Percentiles rank a stretch among this genome's conserved stretches.
These are phyloP conservation scores for Panaeolus cyanescens DNA, from an alignment of 768 basidiomycete genomes.

Conservation along the genomic window DNA sequence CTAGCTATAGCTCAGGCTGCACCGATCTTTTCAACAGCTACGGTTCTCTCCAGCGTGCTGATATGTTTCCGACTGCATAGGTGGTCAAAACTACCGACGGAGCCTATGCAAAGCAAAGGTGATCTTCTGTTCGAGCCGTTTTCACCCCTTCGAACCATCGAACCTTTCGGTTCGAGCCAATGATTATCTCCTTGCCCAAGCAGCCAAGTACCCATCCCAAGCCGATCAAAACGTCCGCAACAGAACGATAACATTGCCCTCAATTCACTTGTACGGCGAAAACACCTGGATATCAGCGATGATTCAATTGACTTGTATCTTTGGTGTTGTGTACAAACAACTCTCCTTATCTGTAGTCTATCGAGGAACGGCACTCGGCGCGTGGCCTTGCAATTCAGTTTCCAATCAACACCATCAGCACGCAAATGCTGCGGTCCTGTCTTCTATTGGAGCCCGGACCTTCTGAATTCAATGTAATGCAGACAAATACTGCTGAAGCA, in stretches of 20 bases:
- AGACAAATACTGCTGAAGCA: background rate
- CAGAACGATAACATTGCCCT: no score
- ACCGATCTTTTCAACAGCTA: no score
- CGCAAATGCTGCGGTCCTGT: background rate
- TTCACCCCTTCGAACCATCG: background rate
- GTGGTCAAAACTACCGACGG: no score
- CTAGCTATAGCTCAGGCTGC: no score
- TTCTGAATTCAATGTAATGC: background rate
- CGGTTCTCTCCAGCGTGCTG: no score
- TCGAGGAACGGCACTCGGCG: background rate
- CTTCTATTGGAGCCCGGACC: background rate
- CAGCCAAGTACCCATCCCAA: background rate
- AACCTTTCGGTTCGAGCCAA: background rate
- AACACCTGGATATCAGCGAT: background rate
- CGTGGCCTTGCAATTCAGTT: background rate
- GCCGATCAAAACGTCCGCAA: background rate
- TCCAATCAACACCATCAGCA: background rate
- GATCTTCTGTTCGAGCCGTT: no score
- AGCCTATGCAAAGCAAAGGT: no score
- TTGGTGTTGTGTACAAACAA: background rate
- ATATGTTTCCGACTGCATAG: no score
- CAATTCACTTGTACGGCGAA: background rate
- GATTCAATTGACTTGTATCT: background rate
- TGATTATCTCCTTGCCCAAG: background rate
- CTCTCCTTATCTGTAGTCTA: constrained; percentile 2